Evolutionary conservation across 208 protist species (phyloP).

Genomic region (Wallacemonas collosoma): DNA sequence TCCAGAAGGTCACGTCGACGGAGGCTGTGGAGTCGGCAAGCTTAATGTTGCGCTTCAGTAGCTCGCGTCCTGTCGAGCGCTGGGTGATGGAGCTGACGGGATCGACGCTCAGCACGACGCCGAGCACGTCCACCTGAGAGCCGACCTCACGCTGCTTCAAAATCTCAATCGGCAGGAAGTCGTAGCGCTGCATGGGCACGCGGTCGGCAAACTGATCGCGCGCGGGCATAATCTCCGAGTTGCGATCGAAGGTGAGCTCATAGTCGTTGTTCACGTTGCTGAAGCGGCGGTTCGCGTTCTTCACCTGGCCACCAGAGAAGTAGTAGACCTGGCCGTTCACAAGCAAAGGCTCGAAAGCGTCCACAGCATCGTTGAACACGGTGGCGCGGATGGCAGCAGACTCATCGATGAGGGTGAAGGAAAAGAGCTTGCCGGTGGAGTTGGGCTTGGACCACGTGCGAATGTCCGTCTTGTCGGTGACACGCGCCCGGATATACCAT

Average conservation of each 20-base stretch:
- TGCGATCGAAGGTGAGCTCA: constrained; percentile 89
- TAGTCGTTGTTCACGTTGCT: constrained; percentile 94
- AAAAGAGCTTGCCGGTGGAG: constrained; percentile 92
- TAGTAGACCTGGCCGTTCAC: constrained; percentile 91
- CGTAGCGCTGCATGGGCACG: constrained; percentile 84
- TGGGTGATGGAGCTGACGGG: constrained; percentile 75
- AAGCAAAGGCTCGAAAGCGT: constrained; percentile 85
- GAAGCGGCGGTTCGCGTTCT: constrained; percentile 91
- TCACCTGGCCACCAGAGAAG: constrained; percentile 91
- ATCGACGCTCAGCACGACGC: constrained; percentile 77
- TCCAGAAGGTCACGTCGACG: constrained; percentile 91
- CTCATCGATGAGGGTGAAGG: constrained; percentile 92
- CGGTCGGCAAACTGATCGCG: constrained; percentile 50
- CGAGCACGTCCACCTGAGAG: constrained; percentile 83
- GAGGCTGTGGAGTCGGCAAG: constrained; percentile 78
- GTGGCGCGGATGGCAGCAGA: constrained; percentile 89
- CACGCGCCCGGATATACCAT: constrained; percentile 91
- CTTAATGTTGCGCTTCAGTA: constrained; percentile 83
- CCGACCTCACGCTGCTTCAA: constrained; percentile 89
- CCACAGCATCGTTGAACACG: constrained; percentile 92
- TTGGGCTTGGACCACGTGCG: constrained; percentile 93
- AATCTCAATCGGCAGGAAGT: constrained; percentile 88
- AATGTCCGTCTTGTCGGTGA: constrained; percentile 91
- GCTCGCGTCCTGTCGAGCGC: constrained; percentile 79
- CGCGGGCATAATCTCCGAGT: constrained; percentile 73